phyloP scores from a whole-genome alignment of 805 yeast species.

The Saccharomycopsis sp. region DNA sequence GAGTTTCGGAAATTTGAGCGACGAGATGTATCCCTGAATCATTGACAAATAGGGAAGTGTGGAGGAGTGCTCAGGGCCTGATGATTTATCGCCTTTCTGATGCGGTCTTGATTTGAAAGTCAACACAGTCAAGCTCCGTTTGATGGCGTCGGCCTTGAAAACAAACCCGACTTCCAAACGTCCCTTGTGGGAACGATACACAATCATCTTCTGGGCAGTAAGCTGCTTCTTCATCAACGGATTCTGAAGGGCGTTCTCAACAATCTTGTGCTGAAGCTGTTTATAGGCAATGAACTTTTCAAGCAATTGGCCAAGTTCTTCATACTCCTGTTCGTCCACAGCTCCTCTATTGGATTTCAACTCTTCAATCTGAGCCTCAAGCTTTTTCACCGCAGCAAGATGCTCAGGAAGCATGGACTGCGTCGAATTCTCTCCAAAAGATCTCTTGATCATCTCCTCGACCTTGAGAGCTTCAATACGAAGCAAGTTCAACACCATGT shows the following conservation, averaged over 20 bases:
- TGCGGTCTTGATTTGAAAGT: slow-evolving; percentile 39
- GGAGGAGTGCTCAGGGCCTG: slow-evolving; percentile 16
- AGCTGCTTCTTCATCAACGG: slow-evolving; percentile 43
- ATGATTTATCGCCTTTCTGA: slow-evolving; percentile 24
- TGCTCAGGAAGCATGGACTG: slow-evolving; percentile 85
- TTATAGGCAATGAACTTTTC: slow-evolving; percentile 41
- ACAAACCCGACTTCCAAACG: slow-evolving; percentile 47
- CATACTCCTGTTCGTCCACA: slow-evolving; percentile 12
- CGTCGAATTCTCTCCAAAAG: slow-evolving; percentile 85
- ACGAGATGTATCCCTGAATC: slow-evolving; percentile 25
- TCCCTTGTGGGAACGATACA: slow-evolving; percentile 45
- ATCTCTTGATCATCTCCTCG: slow-evolving; percentile 97
- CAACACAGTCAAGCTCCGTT: slow-evolving; percentile 33
- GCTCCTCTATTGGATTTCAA: slow-evolving; percentile 27
- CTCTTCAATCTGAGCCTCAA: slow-evolving; percentile 40
- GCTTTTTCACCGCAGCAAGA: slow-evolving; percentile 52
- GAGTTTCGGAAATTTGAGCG: slow-evolving; percentile 9
- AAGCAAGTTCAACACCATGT: slow-evolving; percentile 85
- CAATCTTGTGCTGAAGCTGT: slow-evolving; percentile 37
- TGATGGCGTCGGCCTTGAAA: slow-evolving; percentile 35
- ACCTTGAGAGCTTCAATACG: slow-evolving; percentile 92
- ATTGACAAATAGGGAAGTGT: slow-evolving; percentile 29
- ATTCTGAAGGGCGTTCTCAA: slow-evolving; percentile 40
- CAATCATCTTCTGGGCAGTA: slow-evolving; percentile 48
- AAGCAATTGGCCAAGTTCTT: slow-evolving; percentile 41